These are phyloP conservation scores for Telfairia occidentalis DNA, from an alignment of 331 rosid genomes.

Conservation along the genomic window DNA sequence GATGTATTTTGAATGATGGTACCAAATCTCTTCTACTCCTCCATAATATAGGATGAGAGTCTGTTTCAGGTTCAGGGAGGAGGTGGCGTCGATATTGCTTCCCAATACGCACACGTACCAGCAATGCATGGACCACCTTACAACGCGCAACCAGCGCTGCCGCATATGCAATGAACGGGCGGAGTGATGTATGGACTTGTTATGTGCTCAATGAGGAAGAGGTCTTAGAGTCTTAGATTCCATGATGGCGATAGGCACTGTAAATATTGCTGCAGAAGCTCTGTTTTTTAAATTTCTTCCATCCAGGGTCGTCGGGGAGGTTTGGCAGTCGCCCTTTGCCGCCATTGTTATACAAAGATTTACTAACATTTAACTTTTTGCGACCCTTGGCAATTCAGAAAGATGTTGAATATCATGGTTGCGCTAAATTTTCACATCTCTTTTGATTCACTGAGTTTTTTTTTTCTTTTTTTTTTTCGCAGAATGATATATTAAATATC, in stretches of 20 bases:
- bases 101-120: slow-evolving; percentile 31
- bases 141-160: slow-evolving; percentile 27
- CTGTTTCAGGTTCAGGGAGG: slow-evolving; percentile 6
- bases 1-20: neutral
- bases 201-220: neutral
- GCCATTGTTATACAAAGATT: neutral
- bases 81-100: slow-evolving; percentile 26
- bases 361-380: neutral
- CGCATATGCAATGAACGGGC: slow-evolving; percentile 22
- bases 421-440: neutral
- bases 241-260: neutral
- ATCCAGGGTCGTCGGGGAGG: neutral
- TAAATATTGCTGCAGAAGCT: neutral
- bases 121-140: slow-evolving; percentile 20
- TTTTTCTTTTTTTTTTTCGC: neutral
- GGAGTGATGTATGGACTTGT: neutral
- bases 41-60: neutral
- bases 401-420: neutral
- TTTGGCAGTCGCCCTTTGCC: neutral
- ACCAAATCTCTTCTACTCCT: no score
- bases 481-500: neutral
- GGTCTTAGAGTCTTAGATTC: neutral
- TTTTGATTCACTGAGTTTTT: neutral
- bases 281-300: neutral
- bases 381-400: neutral